phyloP scores from a whole-genome alignment of 2,329 filamentous ascomycete genomes.

The Verticillium dahliae region DNA sequence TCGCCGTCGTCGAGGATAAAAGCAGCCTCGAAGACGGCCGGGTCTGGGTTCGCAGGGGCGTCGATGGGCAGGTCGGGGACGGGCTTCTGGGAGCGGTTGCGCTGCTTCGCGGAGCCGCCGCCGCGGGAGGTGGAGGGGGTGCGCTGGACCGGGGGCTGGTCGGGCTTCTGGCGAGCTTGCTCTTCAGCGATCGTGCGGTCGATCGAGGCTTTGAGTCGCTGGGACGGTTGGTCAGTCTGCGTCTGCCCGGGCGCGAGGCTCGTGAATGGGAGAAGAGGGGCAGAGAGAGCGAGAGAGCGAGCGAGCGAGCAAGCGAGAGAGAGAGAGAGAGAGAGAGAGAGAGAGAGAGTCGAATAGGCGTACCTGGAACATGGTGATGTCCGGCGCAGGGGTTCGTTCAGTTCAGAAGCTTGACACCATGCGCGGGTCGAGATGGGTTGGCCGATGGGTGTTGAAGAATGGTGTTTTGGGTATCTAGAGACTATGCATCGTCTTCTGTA shows the following conservation, averaged over 20 bases:
- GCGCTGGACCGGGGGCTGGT: not conserved
- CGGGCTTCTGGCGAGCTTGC: constrained; percentile 68
- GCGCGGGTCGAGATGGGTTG: not conserved
- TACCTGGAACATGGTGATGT: constrained; percentile 19
- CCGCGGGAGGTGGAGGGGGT: not conserved
- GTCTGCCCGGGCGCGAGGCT: not conserved
- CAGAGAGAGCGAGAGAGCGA: not conserved
- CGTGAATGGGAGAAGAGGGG: not conserved
- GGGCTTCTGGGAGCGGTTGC: constrained; percentile 20
- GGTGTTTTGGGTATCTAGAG: not conserved
- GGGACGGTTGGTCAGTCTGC: constrained; percentile 3
- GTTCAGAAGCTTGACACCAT: not conserved
- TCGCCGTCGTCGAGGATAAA: constrained; percentile 85
- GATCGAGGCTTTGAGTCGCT: constrained; percentile 80
- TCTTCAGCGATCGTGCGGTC: constrained; percentile 87
- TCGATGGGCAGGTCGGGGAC: constrained; percentile 35
- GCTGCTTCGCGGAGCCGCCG: constrained; percentile 2
- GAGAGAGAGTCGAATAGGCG: not conserved
- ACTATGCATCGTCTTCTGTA: not conserved
- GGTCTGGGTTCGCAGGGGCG: constrained; percentile 59
- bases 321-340: not conserved
- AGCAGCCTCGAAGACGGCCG: constrained; percentile 78
- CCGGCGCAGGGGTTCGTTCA: constrained; percentile 4
- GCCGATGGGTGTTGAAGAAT: not conserved
- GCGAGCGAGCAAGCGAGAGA: too few relatives aligned